Conservation (phyloP, 1,139 yeast genomes). For the Kazachstania sp. region DNA sequence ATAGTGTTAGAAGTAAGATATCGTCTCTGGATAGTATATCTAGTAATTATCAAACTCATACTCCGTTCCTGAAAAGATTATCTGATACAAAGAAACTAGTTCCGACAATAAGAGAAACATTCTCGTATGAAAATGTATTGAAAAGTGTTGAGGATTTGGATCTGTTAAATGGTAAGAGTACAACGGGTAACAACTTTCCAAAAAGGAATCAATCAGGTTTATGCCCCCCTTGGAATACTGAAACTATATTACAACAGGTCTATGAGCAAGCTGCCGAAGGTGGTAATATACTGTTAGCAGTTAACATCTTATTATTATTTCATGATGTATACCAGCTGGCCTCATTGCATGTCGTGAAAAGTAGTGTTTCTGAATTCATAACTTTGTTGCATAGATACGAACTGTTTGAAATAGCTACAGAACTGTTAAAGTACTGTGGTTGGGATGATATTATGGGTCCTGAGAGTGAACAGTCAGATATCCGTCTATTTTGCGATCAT, state of each 20-base stretch:
- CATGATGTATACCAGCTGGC: constrained; percentile 26
- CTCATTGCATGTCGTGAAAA: constrained; percentile 20
- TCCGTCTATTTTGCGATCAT: constrained; percentile 58
- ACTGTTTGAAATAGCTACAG: constrained; percentile 29
- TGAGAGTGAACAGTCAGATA: constrained; percentile 34
- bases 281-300: constrained; percentile 27
- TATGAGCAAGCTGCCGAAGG: constrained; percentile 26
- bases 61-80: constrained; percentile 7
- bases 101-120: constrained; percentile 2
- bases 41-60: constrained; percentile 3
- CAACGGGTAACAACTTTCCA: neutral
- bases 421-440: constrained; percentile 27
- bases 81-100: constrained; percentile 2
- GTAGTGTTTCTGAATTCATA: constrained; percentile 27
- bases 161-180: neutral
- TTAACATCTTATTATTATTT: constrained; percentile 22
- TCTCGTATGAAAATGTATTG: neutral
- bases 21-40: constrained; percentile 12
- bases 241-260: constrained; percentile 21
- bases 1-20: constrained; percentile 15
- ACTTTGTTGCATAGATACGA: constrained; percentile 28
- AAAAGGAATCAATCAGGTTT: neutral
- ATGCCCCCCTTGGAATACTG: constrained; percentile 26
- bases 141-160: neutral
- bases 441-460: constrained; percentile 29